Conservation (phyloP, 768 basidiomycete genomes). For the Lactarius hatsudake region DNA sequence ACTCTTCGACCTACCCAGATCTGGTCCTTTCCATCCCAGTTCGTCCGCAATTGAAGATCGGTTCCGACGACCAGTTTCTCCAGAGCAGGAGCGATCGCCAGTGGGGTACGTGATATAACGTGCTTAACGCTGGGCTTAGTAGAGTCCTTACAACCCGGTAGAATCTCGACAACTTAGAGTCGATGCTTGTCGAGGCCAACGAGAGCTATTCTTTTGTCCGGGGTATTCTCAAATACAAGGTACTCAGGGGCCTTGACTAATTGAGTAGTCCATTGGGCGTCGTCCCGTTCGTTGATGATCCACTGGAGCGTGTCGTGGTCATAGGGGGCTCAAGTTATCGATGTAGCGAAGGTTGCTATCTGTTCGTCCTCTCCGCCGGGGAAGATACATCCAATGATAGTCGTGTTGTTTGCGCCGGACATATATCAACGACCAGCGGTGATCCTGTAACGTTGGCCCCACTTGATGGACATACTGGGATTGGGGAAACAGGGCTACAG, state of each 20-base stretch:
- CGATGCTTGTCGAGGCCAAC: background rate
- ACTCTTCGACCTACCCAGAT: background rate
- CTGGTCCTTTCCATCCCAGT: background rate
- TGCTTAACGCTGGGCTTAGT: background rate
- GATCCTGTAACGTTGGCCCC: background rate
- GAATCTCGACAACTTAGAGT: background rate
- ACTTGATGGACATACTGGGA: background rate
- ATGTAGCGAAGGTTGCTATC: background rate
- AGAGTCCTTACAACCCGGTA: background rate
- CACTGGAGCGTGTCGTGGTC: background rate
- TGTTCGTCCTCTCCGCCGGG: background rate
- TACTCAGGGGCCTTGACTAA: background rate
- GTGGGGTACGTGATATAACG: too few species aligned
- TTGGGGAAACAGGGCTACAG: background rate
- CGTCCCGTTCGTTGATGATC: too few species aligned
- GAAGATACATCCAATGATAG: background rate
- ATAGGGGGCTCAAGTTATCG: background rate
- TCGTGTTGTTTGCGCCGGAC: background rate
- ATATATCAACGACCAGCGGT: background rate
- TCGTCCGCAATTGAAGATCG: background rate
- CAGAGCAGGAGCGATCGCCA: too few species aligned
- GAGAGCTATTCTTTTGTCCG: background rate
- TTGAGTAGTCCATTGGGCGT: background rate
- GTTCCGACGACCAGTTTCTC: background rate
- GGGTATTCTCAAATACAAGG: background rate